These are phyloP conservation scores for Cenchrus fungigraminus DNA, from an alignment of 176 grass and related monocot species.

Conservation along the genomic window DNA sequence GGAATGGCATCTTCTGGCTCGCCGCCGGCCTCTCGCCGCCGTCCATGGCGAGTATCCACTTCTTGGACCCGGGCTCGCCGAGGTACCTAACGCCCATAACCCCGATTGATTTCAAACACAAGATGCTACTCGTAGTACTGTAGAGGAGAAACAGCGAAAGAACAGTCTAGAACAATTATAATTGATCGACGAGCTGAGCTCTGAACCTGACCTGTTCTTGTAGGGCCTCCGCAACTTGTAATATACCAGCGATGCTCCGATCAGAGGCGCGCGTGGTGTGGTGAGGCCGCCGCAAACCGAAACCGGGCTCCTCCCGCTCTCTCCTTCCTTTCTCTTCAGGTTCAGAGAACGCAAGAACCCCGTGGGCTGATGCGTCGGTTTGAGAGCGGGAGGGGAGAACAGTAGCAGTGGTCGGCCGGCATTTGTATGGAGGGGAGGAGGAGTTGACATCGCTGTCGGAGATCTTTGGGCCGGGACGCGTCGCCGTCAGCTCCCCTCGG, in stretches of 20 bases:
- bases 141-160: not conserved
- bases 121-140: not conserved
- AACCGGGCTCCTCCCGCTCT: not conserved
- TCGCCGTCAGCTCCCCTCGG: constrained; percentile 12
- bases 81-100: constrained; percentile 12
- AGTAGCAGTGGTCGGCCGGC: not conserved
- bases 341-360: constrained; percentile 8
- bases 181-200: not conserved
- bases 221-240: not conserved
- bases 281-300: not conserved
- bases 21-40: not conserved
- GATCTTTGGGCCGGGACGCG: constrained; percentile 17
- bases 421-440: constrained; percentile 37
- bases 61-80: not conserved
- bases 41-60: constrained; percentile 39
- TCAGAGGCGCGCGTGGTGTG: not conserved
- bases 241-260: not conserved
- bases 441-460: constrained; percentile 38
- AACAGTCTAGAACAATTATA: not conserved
- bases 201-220: not conserved
- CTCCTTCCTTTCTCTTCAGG: not conserved
- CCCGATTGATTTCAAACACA: not conserved
- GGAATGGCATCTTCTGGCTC: constrained; percentile 9
- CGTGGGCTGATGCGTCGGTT: constrained; percentile 25
- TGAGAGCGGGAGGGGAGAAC: not conserved